Base-by-base conservation (phyloP, 805 yeast genomes). In the Candida suzukii region DNA sequence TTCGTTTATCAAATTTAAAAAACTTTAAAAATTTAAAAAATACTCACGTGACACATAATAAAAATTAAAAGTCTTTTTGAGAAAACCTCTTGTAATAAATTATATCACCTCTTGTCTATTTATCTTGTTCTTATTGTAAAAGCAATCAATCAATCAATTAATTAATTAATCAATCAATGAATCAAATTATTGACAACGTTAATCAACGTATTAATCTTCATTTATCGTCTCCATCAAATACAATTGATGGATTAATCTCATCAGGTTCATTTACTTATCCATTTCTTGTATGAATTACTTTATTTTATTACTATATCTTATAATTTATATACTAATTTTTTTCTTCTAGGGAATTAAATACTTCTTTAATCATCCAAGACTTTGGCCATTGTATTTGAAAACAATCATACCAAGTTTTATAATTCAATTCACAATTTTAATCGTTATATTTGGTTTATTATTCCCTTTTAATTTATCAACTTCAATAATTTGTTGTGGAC, bases 291-390 rank as follows among this genome's bases (percentile, higher is more conserved):
- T 17, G 35, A n/a, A 14, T 18, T 8, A 28, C 32, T 3, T 3
- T 7, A 7, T 18, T 14, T 24, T 21, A 11, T 16, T 10, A 18
- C 12, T 21, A 26, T 19, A 33, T 12, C 16, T 19, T 16, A 12
- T n/a, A 30, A 29, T 9, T 21, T 13, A n/a, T 20, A 17, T 16
- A 19, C 19, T 19, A 31, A 38, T 31, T 9, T 21, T 45, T 30
- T 61, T 63, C 4, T 17, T 54, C 9, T 47, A 50, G 40, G 65
- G 63, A 1, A 39, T 60, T 3, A 14, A 30, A 3, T 56, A 55
- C 29, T 58, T 58, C 39, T 45, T 51, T 22, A 44, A 46, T 28
- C 47, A 54, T 35, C 50, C 53, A 5, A 46, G 42, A 17, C 34
- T 58, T n/a, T 51, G 57, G 51, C 63, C 62, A 12, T 21, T 56